phyloP scores from a whole-genome alignment of 129 eudicot genomes.

The Artemisia argyi region DNA sequence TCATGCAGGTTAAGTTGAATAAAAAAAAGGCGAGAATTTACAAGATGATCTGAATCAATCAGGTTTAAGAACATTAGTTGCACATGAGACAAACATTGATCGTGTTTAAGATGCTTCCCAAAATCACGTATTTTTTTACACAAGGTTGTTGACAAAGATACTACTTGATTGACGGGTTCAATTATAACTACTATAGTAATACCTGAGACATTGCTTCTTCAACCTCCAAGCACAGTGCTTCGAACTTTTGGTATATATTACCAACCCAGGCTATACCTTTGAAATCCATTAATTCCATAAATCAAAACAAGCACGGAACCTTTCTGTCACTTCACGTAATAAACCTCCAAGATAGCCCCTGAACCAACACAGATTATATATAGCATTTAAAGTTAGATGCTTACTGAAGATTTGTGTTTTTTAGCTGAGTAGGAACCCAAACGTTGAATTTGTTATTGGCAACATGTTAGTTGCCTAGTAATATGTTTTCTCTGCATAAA shows the following conservation, averaged over 20 bases:
- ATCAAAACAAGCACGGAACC: not conserved
- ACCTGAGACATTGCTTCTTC: slow-evolving; percentile 89
- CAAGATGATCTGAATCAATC: not conserved
- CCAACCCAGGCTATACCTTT: slow-evolving; percentile 86
- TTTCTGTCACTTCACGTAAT: slow-evolving; percentile 4
- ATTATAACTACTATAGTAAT: slow-evolving; percentile 2
- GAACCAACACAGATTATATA: not conserved
- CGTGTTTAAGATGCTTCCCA: too few species aligned
- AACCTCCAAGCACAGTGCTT: slow-evolving; percentile 92
- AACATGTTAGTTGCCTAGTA: too few species aligned
- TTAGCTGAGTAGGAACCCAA: too few species aligned
- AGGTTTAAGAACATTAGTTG: not conserved
- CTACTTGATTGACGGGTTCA: not conserved
- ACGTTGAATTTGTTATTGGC: too few species aligned
- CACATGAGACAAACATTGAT: not conserved
- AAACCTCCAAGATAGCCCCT: slow-evolving; percentile 20
- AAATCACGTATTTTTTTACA: not conserved
- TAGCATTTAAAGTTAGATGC: too few species aligned
- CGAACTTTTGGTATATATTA: slow-evolving; percentile 71
- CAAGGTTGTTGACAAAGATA: not conserved
- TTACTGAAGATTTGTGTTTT: too few species aligned
- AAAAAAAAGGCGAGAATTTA: not conserved
- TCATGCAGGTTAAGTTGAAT: not conserved
- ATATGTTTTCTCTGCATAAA: too few species aligned
- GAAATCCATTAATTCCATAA: slow-evolving; percentile 51